Base-by-base conservation (phyloP, 208 protist species). In the Tritrichomonas foetus region DNA sequence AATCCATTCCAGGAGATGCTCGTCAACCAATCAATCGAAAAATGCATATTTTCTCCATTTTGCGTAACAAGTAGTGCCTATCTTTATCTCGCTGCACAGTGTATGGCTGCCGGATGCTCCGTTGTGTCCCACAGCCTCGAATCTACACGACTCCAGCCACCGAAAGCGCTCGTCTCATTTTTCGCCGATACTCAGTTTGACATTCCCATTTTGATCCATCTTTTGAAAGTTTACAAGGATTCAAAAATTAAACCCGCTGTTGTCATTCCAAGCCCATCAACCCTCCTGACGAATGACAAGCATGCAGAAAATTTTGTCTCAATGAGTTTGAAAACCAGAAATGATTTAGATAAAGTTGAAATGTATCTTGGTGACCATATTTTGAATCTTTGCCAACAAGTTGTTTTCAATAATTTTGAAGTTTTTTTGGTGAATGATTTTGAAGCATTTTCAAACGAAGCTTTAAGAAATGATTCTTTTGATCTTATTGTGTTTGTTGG, bases 161-260 rank as follows among this genome's bases (percentile, higher is more conserved):
- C 78, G n/a, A 89, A 89, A 89, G 78, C 78, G 20, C 8, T 89
- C 0, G 78, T 89, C 57, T 89, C 78, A 33, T 89, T 89, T 50
- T 89, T 89, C 78, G 5, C 78, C 39, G 41, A 53, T 39, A 89
- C 78, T 27, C 78, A 89, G n/a, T 89, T 89, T 89, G 44, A 55
- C 47, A 89, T 55, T 20, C 78, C 39, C 8, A 89, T 89, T 39
- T 57, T 89, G 13, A 3, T 89, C 14, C 53, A 89, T 39, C 30
- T 89, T 22, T n/a, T 89, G 33, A 20, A 53, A 55, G 33, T 89
- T 33, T 89, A 53, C 47, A 39, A 33, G 20, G 16, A 33, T 27
- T 13, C 47, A 0, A 57, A 57, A 22, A 20, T 27, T 39, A 57
- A 25, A 8, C 78, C 78, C 5, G 47, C 9, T 39, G 27, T 89